Base-by-base conservation (phyloP, 257 asterid genomes). In the Solanum pinnatisectum region DNA sequence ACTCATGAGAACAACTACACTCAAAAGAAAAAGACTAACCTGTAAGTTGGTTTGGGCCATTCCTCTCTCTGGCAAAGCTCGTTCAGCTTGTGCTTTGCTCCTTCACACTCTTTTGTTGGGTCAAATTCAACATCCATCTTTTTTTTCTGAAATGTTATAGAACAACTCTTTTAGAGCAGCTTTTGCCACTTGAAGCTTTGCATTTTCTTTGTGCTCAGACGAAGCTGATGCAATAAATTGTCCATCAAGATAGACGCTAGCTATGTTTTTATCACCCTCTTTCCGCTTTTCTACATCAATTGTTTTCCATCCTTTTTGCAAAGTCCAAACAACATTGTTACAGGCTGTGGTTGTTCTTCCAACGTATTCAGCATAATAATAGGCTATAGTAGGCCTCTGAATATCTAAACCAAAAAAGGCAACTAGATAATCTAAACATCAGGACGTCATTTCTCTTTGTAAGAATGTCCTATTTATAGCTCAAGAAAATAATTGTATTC, bases 111-210 rank as follows among this genome's bases (percentile, higher is more conserved):
- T 63, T 76, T 84, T 9, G 93, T 91, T 60, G 52, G 90, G 88
- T 92, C 90, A 63, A 90, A 90, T 42, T 89, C 92, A 30, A 42
- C 39, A 79, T 79, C 65, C 65, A 79, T 79, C 84, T 42, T 79
- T 44, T 42, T 15, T 42, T 78, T 42, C 84, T 78, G 84, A 78
- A 78, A 42, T 42, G 39, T 35, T 42, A 27, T 71, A 86, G 11
- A 90, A 89, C 87, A 94, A 67, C 87, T 90, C 91, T 60, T 18
- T 79, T 18, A 97, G 89, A 86, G 99, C 98, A 67, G 89, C 91
- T 91, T 94, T 95, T 5, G 95, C 98, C 16, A 96, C 98, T 85
- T 91, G 95, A 87, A 96, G 96, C 92, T 85, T 96, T 0, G 98
- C 97, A 73, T 90, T 92, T 89, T 97, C 98, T 86, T 90, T 95